Base-by-base conservation (phyloP, 2,329 filamentous ascomycete genomes). In the Monosporascus sp. region DNA sequence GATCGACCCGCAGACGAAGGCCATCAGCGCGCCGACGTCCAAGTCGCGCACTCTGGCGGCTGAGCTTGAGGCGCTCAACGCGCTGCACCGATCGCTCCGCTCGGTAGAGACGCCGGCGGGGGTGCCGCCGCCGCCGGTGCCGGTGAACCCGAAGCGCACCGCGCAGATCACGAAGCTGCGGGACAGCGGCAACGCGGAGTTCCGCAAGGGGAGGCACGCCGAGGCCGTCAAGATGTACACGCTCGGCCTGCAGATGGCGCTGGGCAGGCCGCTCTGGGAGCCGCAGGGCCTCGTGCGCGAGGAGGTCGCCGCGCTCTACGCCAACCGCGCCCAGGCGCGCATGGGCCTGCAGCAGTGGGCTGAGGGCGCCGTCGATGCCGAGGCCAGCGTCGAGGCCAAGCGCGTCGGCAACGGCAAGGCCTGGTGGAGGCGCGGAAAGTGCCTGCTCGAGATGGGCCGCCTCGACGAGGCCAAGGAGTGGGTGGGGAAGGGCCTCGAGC, bases 161-260 rank as follows among this genome's bases (percentile, higher is more conserved):
- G 91, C 89, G 37, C 85, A 92, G 68, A 88, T 99, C 72, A 84
- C 79, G 73, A 97, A 97, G 75, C 85, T 97, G 60, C 89, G 91
- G 69, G 94, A 97, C 70, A 82, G 81, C 53, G 93, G 91, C 65
- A 96, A 96, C 77, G 76, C 76, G 54, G 84, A 89, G 62, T 93
- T 89, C 78, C 88, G 90, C 72, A 92, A 93, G 72, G 81, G 81
- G 63, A 80, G 84, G 61, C 84, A 88, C 74, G 73, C 72, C 52
- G 90, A 95, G 52, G 93, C 93, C 4, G 78, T 91, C 61, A 86
- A 85, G 62, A 80, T 92, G 62, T 97, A 97, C 77, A 82, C 81
- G 0, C 82, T 93, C n/a, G 92, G 90, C 2, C 81, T 97, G 52
- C 85, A 94, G 60, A 96, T 97, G 92, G 93, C 91, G 3, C 74